Percentiles rank a stretch among this genome's conserved stretches.
phyloP scores from a whole-genome alignment of 2,329 filamentous ascomycete species.

The Clathrospora elynae region DNA sequence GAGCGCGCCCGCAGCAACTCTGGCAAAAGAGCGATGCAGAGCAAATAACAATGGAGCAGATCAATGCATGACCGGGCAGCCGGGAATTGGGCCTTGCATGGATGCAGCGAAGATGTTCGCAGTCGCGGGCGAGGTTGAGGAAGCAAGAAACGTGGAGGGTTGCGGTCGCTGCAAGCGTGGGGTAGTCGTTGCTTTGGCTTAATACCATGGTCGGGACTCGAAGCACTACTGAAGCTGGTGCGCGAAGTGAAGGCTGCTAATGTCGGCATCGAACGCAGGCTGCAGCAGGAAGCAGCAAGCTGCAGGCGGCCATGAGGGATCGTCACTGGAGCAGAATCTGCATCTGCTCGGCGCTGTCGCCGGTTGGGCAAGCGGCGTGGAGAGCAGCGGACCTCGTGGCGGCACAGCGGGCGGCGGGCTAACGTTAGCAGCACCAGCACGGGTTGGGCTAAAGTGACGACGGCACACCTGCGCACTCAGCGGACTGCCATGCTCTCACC shows the following conservation, averaged over 20 bases:
- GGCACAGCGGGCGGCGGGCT: constrained; percentile 30
- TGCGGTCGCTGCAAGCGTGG: constrained; percentile 1
- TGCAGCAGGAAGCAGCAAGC: constrained; percentile 10
- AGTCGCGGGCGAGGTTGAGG: not conserved
- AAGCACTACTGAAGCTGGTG: constrained; percentile 1
- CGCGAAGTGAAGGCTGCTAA: constrained; percentile 1
- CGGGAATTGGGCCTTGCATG: no score
- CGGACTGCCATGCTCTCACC: constrained; percentile 8
- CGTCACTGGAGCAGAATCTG: constrained; percentile 13
- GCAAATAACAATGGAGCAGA: constrained; percentile 1
- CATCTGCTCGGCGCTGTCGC: constrained; percentile 24
- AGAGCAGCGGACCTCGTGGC: constrained; percentile 34
- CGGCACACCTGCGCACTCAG: constrained; percentile 6
- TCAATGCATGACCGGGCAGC: constrained; percentile 1
- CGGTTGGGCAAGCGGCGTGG: constrained; percentile 28
- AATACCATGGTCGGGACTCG: no score
- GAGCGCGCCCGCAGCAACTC: constrained; percentile 6
- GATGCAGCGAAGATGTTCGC: not conserved
- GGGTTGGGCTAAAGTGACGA: constrained; percentile 28
- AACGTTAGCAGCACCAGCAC: constrained; percentile 10
- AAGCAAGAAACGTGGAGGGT: not conserved
- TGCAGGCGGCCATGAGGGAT: constrained; percentile 20
- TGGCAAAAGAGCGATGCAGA: constrained; percentile 5
- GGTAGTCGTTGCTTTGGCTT: constrained; percentile 2
- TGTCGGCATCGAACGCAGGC: constrained; percentile 8